phyloP scores from a whole-genome alignment of 2,329 filamentous ascomycete genomes.

The Aspergillus sp. region DNA sequence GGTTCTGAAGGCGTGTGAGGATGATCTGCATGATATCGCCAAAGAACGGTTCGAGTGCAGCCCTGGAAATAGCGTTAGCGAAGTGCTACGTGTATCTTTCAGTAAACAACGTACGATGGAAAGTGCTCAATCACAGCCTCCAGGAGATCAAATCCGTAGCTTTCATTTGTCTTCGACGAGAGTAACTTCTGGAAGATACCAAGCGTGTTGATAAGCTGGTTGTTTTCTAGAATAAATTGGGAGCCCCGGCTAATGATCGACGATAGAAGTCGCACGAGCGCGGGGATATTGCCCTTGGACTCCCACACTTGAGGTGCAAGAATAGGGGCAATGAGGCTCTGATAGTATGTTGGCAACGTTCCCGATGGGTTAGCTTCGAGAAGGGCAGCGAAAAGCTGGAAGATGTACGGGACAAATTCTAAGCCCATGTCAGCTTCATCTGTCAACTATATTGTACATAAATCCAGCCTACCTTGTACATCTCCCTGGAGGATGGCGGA shows the following conservation, averaged over 20 bases:
- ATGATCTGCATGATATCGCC: constrained; percentile 76
- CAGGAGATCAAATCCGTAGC: constrained; percentile 84
- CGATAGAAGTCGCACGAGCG: constrained; percentile 78
- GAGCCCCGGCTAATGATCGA: constrained; percentile 79
- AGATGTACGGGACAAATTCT: constrained; percentile 96
- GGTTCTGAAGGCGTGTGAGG: constrained; percentile 70
- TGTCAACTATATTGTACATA: neutral
- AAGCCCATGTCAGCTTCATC: constrained; percentile 30
- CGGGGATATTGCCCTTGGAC: constrained; percentile 87
- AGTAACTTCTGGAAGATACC: constrained; percentile 94
- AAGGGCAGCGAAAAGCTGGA: constrained; percentile 89
- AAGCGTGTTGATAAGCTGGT: constrained; percentile 84
- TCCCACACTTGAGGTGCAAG: constrained; percentile 87
- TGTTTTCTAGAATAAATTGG: constrained; percentile 69
- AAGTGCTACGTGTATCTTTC: neutral
- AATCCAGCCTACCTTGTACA: constrained; percentile 63
- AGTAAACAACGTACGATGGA: constrained; percentile 58
- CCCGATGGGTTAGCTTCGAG: constrained; percentile 80
- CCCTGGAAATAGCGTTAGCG: constrained; percentile 41
- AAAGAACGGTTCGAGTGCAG: constrained; percentile 73
- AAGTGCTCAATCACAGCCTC: constrained; percentile 76
- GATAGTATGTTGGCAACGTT: constrained; percentile 78
- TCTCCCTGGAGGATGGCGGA: constrained; percentile 76
- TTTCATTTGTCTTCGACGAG: constrained; percentile 77
- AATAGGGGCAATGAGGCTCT: constrained; percentile 73